A percentile compares a stretch with the other conserved stretches of the same genome.
These are phyloP conservation scores for Westerdykella ornata DNA, from an alignment of 2,329 filamentous ascomycete genomes.

Conservation along the genomic window DNA sequence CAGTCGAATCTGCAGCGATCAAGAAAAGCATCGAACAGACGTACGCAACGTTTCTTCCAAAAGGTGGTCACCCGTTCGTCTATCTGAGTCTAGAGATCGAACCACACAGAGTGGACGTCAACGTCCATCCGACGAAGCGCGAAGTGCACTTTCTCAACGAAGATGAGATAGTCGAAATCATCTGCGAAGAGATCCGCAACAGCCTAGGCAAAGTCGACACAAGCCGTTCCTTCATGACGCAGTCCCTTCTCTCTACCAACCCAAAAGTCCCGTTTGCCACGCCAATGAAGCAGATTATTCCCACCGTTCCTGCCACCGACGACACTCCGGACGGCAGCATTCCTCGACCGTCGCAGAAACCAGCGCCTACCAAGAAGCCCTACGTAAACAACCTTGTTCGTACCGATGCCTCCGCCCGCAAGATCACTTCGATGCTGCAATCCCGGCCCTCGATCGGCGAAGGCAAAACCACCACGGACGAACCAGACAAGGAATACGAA, in stretches of 20 bases:
- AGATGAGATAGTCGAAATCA: conserved; percentile 83
- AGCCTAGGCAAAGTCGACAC: conserved; percentile 83
- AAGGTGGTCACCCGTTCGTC: conserved; percentile 87
- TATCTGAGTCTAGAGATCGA: conserved; percentile 93
- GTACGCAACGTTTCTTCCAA: conserved; percentile 80
- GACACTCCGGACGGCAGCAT: conserved; percentile 20
- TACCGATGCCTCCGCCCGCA: conserved; percentile 80
- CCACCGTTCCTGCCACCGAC: conserved; percentile 15
- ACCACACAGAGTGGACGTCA: conserved; percentile 87
- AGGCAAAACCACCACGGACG: conserved; percentile 9
- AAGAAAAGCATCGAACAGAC: conserved; percentile 88
- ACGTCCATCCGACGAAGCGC: conserved; percentile 92
- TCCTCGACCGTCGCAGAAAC: conserved; percentile 26
- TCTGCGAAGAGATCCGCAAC: conserved; percentile 72
- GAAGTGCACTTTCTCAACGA: conserved; percentile 98
- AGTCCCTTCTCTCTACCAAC: conserved; percentile 61
- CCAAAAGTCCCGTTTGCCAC: conserved; percentile 35
- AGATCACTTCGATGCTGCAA: conserved; percentile 95
- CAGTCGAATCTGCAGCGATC: conserved; percentile 81
- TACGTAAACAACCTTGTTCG: conserved; percentile 86
- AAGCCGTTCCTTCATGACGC: conserved; percentile 89
- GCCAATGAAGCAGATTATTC: conserved; percentile 34
- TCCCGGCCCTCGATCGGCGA: conserved; percentile 40
- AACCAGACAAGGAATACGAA: conserved; percentile 48
- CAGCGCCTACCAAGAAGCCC: conserved; percentile 38